Conservation (phyloP, 2,329 filamentous ascomycete genomes). For the Fusarium kyushuense region DNA sequence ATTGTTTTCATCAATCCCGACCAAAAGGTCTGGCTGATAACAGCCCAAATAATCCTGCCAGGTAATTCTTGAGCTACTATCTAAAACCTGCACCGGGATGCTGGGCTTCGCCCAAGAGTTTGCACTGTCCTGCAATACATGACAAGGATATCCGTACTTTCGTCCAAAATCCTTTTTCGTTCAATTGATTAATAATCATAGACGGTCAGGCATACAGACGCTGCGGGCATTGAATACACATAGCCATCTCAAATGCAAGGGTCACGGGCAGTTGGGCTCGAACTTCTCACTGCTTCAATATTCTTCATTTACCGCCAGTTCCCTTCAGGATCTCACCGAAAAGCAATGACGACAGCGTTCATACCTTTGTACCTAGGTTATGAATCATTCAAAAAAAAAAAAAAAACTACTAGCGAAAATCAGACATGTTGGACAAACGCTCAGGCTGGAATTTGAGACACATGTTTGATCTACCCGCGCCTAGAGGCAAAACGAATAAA, state of each 20-base stretch:
- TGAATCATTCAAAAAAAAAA: not conserved
- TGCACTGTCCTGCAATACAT: conserved; percentile 22
- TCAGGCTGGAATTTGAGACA: conserved; percentile 3
- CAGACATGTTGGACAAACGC: not conserved
- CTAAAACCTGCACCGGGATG: not conserved
- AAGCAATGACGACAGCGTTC: conserved; percentile 8
- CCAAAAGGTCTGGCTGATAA: conserved; percentile 3
- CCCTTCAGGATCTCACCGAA: not conserved
- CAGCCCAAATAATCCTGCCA: conserved; percentile 12
- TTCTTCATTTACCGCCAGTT: conserved; percentile 14
- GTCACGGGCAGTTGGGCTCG: conserved; percentile 22
- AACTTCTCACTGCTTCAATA: conserved; percentile 15
- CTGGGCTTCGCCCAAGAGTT: conserved; percentile 14
- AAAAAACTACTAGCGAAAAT: not conserved
- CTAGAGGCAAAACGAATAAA: not conserved
- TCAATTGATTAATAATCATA: conserved; percentile 1
- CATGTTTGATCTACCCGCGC: conserved; percentile 15
- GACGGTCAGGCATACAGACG: conserved; percentile 28
- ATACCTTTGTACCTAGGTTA: not conserved
- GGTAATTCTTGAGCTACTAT: conserved; percentile 13
- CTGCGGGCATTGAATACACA: conserved; percentile 16
- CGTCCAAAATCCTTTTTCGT: conserved; percentile 9
- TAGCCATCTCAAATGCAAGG: conserved; percentile 17
- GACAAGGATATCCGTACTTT: conserved; percentile 14
- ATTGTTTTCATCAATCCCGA: conserved; percentile 19